Evolutionary conservation across 1,284 basidiomycete species (phyloP).

Genomic region (Sporisorium iseilematis-ciliati): DNA sequence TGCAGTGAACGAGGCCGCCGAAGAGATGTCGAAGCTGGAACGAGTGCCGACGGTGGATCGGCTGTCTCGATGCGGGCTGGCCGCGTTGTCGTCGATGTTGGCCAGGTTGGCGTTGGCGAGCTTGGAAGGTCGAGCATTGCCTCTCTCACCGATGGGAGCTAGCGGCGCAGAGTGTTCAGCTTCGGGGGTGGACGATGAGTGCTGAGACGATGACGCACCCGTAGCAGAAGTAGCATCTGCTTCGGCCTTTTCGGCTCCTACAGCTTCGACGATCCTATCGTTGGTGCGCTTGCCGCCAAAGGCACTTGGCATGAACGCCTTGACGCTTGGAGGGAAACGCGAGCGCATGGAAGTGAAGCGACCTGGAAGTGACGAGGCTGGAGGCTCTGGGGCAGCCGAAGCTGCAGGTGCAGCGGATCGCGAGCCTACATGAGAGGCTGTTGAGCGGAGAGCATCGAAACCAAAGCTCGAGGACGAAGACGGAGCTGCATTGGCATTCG

Average conservation of each 20-base stretch:
- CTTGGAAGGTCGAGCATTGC: constrained; percentile 37
- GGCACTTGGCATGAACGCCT: constrained; percentile 65
- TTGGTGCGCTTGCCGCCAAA: constrained; percentile 64
- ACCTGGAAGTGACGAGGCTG: constrained; percentile 50
- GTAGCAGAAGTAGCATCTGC: constrained; percentile 30
- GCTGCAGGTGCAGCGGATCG: constrained; percentile 10
- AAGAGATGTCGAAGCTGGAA: constrained; percentile 60
- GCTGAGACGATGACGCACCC: constrained; percentile 6
- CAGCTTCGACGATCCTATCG: constrained; percentile 62
- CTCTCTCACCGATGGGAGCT: constrained; percentile 40
- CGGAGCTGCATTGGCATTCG: constrained; percentile 16
- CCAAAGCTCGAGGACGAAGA: constrained; percentile 27
- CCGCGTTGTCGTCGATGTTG: constrained; percentile 29
- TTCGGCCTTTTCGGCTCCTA: constrained; percentile 54
- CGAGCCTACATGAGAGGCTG: constrained; percentile 9
- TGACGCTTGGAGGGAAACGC: constrained; percentile 64
- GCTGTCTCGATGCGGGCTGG: constrained; percentile 55
- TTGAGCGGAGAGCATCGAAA: constrained; percentile 13
- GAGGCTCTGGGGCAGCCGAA: constrained; percentile 38
- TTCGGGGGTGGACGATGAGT: constrained; percentile 9
- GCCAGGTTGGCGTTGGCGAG: constrained; percentile 14
- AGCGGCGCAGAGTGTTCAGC: constrained; percentile 25
- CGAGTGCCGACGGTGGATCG: constrained; percentile 60
- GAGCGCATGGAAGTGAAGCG: constrained; percentile 65
- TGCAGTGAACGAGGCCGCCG: constrained; percentile 52